These are phyloP conservation scores for Olyra latifolia DNA, from an alignment of 176 grass and related monocot species.

Conservation along the genomic window DNA sequence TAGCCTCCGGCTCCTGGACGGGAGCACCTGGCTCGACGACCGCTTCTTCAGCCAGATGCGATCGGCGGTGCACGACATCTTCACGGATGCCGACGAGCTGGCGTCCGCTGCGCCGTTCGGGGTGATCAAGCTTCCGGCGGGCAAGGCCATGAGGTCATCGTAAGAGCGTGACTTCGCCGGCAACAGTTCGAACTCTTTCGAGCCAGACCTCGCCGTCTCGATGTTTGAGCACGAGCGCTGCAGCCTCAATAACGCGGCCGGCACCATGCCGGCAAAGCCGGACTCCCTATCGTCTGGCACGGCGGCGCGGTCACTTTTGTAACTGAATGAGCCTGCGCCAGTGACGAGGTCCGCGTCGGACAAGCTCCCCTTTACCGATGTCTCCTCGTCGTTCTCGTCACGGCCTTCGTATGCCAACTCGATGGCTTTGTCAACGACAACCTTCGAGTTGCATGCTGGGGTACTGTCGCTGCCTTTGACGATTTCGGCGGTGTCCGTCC, in stretches of 20 bases:
- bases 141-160: constrained; percentile 41
- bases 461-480: background rate
- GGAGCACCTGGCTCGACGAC: constrained; percentile 84
- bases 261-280: background rate
- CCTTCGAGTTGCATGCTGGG: background rate
- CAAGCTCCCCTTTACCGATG: constrained; percentile 21
- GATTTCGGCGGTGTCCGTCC: background rate
- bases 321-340: constrained; percentile 10
- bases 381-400: constrained; percentile 40
- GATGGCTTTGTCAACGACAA: background rate
- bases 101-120: constrained; percentile 27
- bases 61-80: constrained; percentile 65
- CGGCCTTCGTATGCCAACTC: constrained; percentile 35
- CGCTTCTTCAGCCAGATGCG: constrained; percentile 70
- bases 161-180: constrained; percentile 67
- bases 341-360: constrained; percentile 37
- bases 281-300: constrained; percentile 35
- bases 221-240: constrained; percentile 94
- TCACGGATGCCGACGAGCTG: constrained; percentile 62
- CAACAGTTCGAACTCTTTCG: constrained; percentile 32
- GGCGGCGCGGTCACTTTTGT: background rate
- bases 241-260: constrained; percentile 34
- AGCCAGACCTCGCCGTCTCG: constrained; percentile 62
- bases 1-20: constrained; percentile 74
- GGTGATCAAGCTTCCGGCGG: background rate